Evolutionary conservation across 2,329 filamentous ascomycete genomes (phyloP).

Genomic region (Ophiocordyceps camponoti-rufipedis): DNA sequence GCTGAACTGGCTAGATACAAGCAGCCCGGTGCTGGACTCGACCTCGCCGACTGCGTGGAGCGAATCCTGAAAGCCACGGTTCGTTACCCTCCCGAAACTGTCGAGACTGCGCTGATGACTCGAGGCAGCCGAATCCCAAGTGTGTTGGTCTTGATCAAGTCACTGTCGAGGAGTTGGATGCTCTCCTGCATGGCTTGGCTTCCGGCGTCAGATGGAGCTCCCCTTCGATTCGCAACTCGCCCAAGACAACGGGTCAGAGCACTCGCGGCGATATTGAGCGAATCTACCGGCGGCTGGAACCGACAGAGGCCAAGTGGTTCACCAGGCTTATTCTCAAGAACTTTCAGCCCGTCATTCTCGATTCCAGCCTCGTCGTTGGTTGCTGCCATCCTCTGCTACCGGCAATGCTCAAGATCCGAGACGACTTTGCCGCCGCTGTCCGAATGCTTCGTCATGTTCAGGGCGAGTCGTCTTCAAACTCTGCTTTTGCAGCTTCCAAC

Average conservation of each 20-base stretch:
- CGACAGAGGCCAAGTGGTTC: conserved; percentile 72
- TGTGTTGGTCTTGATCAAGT: conserved; percentile 20
- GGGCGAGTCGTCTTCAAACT: conserved; percentile 6
- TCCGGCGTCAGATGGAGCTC: conserved; percentile 54
- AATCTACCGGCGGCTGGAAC: conserved; percentile 41
- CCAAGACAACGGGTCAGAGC: conserved; percentile 6
- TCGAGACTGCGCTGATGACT: neutral
- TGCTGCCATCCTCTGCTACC: conserved; percentile 54
- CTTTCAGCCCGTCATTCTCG: conserved; percentile 47
- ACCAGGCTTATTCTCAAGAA: conserved; percentile 64
- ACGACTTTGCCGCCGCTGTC: conserved; percentile 45
- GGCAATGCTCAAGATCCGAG: conserved; percentile 48
- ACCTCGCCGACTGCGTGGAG: conserved; percentile 57
- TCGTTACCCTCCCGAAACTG: conserved; percentile 7
- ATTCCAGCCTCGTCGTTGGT: conserved; percentile 33
- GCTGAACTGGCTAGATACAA: conserved; percentile 45
- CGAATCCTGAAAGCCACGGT: conserved; percentile 43
- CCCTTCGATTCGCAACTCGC: conserved; percentile 30
- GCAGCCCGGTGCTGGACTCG: conserved; percentile 34
- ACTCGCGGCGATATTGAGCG: conserved; percentile 28
- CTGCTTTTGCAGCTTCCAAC: conserved; percentile 1
- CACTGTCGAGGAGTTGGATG: conserved; percentile 56
- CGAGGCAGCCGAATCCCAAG: conserved; percentile 23
- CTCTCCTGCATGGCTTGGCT: conserved; percentile 45
- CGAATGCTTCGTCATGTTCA: conserved; percentile 25